phyloP scores from a whole-genome alignment of 768 basidiomycete genomes.

The Suillus brevipes region DNA sequence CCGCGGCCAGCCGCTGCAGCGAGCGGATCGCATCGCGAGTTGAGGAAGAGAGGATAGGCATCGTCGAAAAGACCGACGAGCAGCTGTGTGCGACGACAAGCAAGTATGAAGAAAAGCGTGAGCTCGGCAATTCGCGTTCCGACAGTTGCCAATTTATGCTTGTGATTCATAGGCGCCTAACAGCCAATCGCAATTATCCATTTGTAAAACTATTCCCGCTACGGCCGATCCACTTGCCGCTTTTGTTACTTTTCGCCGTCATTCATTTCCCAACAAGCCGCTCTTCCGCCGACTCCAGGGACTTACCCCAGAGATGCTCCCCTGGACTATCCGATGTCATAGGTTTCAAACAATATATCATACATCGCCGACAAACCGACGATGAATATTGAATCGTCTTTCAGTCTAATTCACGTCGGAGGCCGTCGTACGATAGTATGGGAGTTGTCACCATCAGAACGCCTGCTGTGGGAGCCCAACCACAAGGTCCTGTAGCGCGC shows the following conservation, averaged over 20 bases:
- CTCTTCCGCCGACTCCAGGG: slow-evolving; percentile 11
- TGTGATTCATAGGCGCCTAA: slow-evolving; percentile 14
- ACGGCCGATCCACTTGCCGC: slow-evolving; percentile 1
- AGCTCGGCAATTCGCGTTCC: slow-evolving; percentile 27
- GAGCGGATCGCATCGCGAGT: slow-evolving; percentile 54
- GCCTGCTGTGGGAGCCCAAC: slow-evolving; percentile 2
- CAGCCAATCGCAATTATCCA: slow-evolving; percentile 22
- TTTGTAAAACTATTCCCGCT: slow-evolving; percentile 24
- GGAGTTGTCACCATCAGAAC: neutral
- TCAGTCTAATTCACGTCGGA: too few relatives aligned
- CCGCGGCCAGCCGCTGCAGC: slow-evolving; percentile 54
- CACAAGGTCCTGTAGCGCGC: neutral
- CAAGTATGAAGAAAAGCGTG: slow-evolving; percentile 18
- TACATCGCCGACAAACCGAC: neutral
- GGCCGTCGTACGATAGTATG: slow-evolving; percentile 4
- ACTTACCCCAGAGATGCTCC: slow-evolving; percentile 5
- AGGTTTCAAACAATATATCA: slow-evolving; percentile 1
- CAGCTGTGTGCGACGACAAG: slow-evolving; percentile 25
- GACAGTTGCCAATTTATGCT: slow-evolving; percentile 22
- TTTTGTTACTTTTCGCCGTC: slow-evolving; percentile 6
- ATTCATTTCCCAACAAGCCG: slow-evolving; percentile 6
- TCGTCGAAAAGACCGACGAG: slow-evolving; percentile 43
- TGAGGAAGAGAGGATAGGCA: slow-evolving; percentile 60
- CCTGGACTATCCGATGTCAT: neutral
- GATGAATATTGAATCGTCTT: neutral